A percentile compares a stretch with the other conserved stretches of the same genome.
Evolutionary conservation across 805 yeast genomes (phyloP).

Genomic region (Sungouiozyma ichnusensis): DNA sequence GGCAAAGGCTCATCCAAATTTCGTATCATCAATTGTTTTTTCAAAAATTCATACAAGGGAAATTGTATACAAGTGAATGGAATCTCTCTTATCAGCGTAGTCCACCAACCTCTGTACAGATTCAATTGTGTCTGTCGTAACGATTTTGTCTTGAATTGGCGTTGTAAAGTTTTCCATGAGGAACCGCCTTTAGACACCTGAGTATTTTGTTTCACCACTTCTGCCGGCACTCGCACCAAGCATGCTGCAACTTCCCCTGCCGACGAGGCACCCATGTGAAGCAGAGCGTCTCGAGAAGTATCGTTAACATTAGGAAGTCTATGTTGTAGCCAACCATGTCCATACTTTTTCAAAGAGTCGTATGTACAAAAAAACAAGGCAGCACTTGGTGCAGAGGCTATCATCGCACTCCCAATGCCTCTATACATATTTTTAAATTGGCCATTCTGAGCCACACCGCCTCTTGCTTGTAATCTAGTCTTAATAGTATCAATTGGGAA

Average conservation of each 20-base stretch:
- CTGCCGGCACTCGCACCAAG: constrained; percentile 90
- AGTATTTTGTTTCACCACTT: constrained; percentile 88
- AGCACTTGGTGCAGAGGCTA: constrained; percentile 90
- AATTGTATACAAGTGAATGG: constrained; percentile 95
- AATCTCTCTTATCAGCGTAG: constrained; percentile 89
- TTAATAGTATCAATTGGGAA: constrained; percentile 95
- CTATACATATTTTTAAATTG: constrained; percentile 86
- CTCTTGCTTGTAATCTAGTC: constrained; percentile 89
- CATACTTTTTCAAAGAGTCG: constrained; percentile 52
- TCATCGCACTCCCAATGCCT: constrained; percentile 87
- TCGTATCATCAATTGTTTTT: constrained; percentile 34
- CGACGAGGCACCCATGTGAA: constrained; percentile 84
- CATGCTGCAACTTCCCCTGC: constrained; percentile 92
- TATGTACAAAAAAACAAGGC: constrained; percentile 73
- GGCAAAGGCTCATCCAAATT: not conserved
- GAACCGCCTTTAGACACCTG: constrained; percentile 52
- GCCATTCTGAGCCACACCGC: constrained; percentile 88
- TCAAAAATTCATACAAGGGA: constrained; percentile 82
- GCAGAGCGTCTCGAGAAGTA: constrained; percentile 32
- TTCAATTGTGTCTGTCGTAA: constrained; percentile 55
- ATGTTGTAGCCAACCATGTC: constrained; percentile 31
- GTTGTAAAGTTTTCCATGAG: constrained; percentile 53
- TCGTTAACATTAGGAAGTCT: constrained; percentile 8
- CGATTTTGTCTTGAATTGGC: constrained; percentile 31
- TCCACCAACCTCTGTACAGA: constrained; percentile 84